Evolutionary conservation across 1,284 basidiomycete genomes (phyloP).

Genomic region (Sanghuangporus weigelae): DNA sequence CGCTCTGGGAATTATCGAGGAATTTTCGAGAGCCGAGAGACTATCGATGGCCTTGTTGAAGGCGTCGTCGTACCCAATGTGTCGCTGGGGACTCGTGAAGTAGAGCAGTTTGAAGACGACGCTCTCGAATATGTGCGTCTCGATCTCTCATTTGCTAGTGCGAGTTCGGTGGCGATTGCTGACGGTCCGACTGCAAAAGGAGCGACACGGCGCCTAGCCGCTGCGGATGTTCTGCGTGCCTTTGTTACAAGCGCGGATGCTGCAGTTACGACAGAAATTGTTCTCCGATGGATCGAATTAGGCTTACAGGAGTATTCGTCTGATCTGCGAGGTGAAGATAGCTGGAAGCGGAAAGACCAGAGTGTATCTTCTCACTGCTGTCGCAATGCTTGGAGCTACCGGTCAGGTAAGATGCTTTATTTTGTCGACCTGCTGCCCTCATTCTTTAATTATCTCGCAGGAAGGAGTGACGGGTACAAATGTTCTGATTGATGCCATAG

Average conservation of each 20-base stretch:
- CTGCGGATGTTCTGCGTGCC: constrained; percentile 90
- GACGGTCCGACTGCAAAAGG: constrained; percentile 42
- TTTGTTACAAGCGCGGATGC: constrained; percentile 79
- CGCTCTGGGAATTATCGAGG: constrained; percentile 69
- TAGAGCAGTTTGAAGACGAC: no score
- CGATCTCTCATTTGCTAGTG: constrained; percentile 57
- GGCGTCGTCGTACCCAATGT: constrained; percentile 90
- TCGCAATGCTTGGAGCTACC: constrained; percentile 87
- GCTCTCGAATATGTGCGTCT: no score
- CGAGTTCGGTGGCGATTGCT: constrained; percentile 39
- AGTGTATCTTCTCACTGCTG: constrained; percentile 90
- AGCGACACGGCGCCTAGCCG: no score
- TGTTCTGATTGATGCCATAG: no score
- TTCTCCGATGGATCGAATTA: constrained; percentile 75
- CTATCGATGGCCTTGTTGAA: constrained; percentile 79
- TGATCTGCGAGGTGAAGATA: constrained; percentile 49
- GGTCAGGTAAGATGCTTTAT: constrained; percentile 47
- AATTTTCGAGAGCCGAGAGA: constrained; percentile 69
- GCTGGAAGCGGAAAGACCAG: constrained; percentile 94
- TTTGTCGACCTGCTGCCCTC: background rate
- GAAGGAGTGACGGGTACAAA: no score
- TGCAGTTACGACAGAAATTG: no score
- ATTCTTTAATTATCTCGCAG: no score
- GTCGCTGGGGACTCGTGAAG: no score
- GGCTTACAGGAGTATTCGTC: constrained; percentile 58